A percentile compares a stretch with the other conserved stretches of the same genome.
Evolutionary conservation across 2,329 filamentous ascomycete species (phyloP).

Genomic region (Berkeleyomyces basicola): DNA sequence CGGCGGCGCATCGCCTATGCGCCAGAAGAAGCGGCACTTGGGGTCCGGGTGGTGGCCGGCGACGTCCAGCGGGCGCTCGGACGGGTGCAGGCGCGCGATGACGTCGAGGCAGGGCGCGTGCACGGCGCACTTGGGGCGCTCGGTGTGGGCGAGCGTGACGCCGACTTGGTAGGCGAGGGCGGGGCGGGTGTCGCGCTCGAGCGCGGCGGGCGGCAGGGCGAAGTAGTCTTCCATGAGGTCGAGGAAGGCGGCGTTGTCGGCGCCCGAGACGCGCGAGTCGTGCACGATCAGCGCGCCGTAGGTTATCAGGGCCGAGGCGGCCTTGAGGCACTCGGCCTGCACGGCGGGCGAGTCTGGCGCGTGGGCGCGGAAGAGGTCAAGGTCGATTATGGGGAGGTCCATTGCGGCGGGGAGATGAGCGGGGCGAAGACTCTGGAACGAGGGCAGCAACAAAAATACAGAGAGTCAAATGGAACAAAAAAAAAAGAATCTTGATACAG

Average conservation of each 20-base stretch:
- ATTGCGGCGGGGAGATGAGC: conserved; percentile 22
- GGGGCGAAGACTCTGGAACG: background rate
- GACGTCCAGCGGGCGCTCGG: conserved; percentile 41
- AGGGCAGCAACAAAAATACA: background rate
- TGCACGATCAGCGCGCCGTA: conserved; percentile 44
- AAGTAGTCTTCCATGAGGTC: conserved; percentile 51
- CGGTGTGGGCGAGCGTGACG: conserved; percentile 45
- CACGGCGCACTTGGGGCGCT: conserved; percentile 46
- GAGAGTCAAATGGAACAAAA: background rate
- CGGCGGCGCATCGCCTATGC: conserved; percentile 37
- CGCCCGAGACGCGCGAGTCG: conserved; percentile 39
- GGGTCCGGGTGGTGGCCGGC: conserved; percentile 39
- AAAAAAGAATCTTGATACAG: background rate
- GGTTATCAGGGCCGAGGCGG: conserved; percentile 39
- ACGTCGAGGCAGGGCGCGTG: conserved; percentile 43
- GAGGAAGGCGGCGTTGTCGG: conserved; percentile 39
- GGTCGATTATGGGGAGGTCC: conserved; percentile 43
- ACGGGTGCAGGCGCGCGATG: conserved; percentile 35
- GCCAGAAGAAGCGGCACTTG: conserved; percentile 48
- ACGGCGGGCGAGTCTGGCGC: conserved; percentile 27
- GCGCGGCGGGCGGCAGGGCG: conserved; percentile 32
- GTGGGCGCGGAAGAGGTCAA: conserved; percentile 37
- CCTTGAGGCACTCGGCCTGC: conserved; percentile 34
- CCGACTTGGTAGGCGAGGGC: conserved; percentile 44
- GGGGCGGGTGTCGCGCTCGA: conserved; percentile 37